Evolutionary conservation across 1,284 basidiomycete genomes (phyloP), one percentile per base, ranked within the genome.

Genomic region (Malassezia pachydermatis): DNA sequence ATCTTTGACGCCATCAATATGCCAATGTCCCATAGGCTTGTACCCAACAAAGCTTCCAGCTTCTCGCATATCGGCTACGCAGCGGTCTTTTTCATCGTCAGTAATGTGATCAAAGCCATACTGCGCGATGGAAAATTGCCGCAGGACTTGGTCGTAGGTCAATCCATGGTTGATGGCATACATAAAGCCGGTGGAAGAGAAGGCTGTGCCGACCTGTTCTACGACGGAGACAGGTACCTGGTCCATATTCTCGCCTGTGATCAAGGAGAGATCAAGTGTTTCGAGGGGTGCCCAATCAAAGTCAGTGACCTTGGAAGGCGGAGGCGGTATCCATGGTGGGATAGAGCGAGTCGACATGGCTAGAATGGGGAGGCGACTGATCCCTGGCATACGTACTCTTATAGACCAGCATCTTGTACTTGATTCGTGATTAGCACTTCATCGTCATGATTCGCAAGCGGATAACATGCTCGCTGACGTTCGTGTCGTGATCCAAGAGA

Each of bases 11-110:
- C 70, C 73, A 33, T 68, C 54, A 23, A 69, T 53, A 27, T 67
- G 62, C 73, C 74, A 75, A 60, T 75, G 74, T 2, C 74, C 74
- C 49, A 71, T 72, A 44, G 73, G 72, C 54, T 75, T 75, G 72
- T 75, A 75, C 0, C 74, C 68, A n/a, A 67, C 62, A 33, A 70
- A 70, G 28, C 40, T 48, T 0, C 74, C 68, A 0, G 54, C 59
- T 6, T 48, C 17, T 14, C 64, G 37, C 33, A 70, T 70, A 40
- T 67, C 60, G 2, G 68, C 68, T 35, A 66, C 57, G 59, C 57
- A 66, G 36, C 46, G 45, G 13, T 55, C 50, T 54, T 70, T 70
- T 48, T 70, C 65, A 10, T 44, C 55, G 20, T 62, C 59, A 4
- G 48, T 42, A 0, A 70, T 59, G 24, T 51, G 51, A 40, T 67